Percentiles rank a stretch among this genome's conserved stretches.
These are phyloP conservation scores for Nepenthes gracilis DNA, from an alignment of 148 eudicot species.

Conservation along the genomic window DNA sequence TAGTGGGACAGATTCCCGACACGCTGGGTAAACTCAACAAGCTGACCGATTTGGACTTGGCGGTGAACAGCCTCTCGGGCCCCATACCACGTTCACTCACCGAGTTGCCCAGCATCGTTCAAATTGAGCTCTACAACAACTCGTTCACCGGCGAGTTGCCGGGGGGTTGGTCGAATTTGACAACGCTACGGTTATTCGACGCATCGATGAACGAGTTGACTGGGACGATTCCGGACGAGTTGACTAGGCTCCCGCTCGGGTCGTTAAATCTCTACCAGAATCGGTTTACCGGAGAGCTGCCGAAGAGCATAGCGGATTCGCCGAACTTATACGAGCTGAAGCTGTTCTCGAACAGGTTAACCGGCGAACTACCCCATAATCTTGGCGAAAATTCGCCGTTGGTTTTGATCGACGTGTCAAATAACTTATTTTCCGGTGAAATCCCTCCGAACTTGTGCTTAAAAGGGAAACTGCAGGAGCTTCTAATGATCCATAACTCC, in stretches of 20 bases:
- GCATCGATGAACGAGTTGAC: slow-evolving; percentile 46
- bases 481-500: slow-evolving; percentile 40
- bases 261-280: slow-evolving; percentile 62
- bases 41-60: slow-evolving; percentile 51
- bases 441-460: slow-evolving; percentile 47
- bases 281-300: slow-evolving; percentile 38
- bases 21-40: slow-evolving; percentile 36
- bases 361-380: slow-evolving; percentile 44
- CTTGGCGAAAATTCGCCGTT: slow-evolving; percentile 61
- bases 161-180: slow-evolving; percentile 50
- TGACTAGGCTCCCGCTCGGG: slow-evolving; percentile 40
- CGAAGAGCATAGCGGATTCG: slow-evolving; percentile 38
- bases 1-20: slow-evolving; percentile 63
- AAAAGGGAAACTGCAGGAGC: slow-evolving; percentile 37
- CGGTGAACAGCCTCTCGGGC: slow-evolving; percentile 37
- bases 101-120: slow-evolving; percentile 29
- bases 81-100: slow-evolving; percentile 47
- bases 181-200: slow-evolving; percentile 34
- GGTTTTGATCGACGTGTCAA: slow-evolving; percentile 46
- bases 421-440: slow-evolving; percentile 39
- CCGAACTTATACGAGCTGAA: slow-evolving; percentile 56
- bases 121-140: slow-evolving; percentile 65
- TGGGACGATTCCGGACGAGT: slow-evolving; percentile 52
- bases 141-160: slow-evolving; percentile 54
- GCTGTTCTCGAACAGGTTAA: slow-evolving; percentile 41